A percentile compares a stretch with the other conserved stretches of the same genome.
These are phyloP conservation scores for Aureobasidium sp. DNA, from an alignment of 2,329 filamentous ascomycete species.

Conservation along the genomic window DNA sequence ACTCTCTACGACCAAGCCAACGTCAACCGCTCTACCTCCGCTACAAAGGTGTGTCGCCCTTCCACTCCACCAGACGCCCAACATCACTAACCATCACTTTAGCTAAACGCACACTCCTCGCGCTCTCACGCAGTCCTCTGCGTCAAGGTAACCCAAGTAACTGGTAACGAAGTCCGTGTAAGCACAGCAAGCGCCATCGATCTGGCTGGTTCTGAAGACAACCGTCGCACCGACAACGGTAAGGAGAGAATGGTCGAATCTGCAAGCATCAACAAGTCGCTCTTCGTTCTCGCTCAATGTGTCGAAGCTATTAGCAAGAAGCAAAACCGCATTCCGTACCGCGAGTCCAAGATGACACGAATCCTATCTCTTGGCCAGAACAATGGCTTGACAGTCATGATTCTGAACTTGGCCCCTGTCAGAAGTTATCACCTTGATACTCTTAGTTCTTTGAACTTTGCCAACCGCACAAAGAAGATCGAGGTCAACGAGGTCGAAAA, in stretches of 20 bases:
- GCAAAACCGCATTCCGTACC: conserved; percentile 73
- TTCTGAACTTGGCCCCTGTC: conserved; percentile 86
- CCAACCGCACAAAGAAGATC: conserved; percentile 91
- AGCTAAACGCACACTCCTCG: conserved; percentile 83
- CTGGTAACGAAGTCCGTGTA: conserved; percentile 58
- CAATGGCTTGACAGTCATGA: conserved; percentile 93
- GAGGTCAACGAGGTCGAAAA: conserved; percentile 95
- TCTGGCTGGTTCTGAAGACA: conserved; percentile 91
- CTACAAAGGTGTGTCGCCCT: conserved; percentile 58
- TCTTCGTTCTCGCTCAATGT: conserved; percentile 90
- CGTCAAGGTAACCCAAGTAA: conserved; percentile 77
- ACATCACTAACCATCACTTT: neutral
- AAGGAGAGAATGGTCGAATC: conserved; percentile 91
- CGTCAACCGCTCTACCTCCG: conserved; percentile 78
- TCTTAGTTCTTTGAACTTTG: conserved; percentile 87
- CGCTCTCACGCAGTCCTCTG: conserved; percentile 85
- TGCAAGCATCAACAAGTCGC: conserved; percentile 92
- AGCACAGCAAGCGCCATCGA: conserved; percentile 92
- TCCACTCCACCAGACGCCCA: too few species aligned
- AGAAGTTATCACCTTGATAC: conserved; percentile 91
- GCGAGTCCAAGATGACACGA: conserved; percentile 95
- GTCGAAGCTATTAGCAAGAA: conserved; percentile 86
- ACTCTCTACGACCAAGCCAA: conserved; percentile 85
- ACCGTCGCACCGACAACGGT: conserved; percentile 85
- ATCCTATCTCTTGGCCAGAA: conserved; percentile 91